These are phyloP conservation scores for Starmerella powellii DNA, from an alignment of 805 yeast species.

Conservation along the genomic window DNA sequence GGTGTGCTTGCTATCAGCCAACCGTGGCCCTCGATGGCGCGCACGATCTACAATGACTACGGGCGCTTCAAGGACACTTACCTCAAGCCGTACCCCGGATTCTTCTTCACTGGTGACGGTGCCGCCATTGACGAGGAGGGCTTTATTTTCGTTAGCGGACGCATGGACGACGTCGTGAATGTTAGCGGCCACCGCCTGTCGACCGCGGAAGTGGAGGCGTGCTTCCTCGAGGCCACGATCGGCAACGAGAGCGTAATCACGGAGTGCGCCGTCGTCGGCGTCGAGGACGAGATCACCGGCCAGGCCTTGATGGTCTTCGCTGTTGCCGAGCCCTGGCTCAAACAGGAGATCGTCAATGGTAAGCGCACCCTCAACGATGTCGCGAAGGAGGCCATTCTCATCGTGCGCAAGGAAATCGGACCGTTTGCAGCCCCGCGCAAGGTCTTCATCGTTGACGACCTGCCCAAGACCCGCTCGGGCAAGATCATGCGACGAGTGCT, in stretches of 20 bases:
- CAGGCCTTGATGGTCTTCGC: constrained; percentile 96
- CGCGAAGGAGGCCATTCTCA: constrained; percentile 64
- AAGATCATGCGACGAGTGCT: constrained; percentile 97
- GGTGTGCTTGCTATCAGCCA: constrained; percentile 86
- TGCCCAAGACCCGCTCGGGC: constrained; percentile 97
- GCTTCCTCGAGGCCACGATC: constrained; percentile 35
- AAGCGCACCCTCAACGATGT: constrained; percentile 30
- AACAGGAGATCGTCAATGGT: constrained; percentile 35
- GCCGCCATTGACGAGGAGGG: constrained; percentile 97
- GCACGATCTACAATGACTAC: constrained; percentile 87
- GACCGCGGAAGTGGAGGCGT: constrained; percentile 97
- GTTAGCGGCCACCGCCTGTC: constrained; percentile 96
- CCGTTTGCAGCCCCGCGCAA: constrained; percentile 91
- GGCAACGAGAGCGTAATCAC: constrained; percentile 68
- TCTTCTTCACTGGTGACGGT: constrained; percentile 96
- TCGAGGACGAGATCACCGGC: constrained; percentile 89
- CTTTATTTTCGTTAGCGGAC: constrained; percentile 93
- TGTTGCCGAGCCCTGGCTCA: constrained; percentile 40
- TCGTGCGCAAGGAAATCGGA: constrained; percentile 85
- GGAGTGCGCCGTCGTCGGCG: constrained; percentile 95
- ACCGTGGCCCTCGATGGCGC: constrained; percentile 98
- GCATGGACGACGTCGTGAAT: constrained; percentile 97
- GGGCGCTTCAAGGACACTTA: constrained; percentile 80
- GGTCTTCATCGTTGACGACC: constrained; percentile 70
- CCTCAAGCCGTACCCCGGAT: constrained; percentile 82